Evolutionary conservation across 169 alveolate species (phyloP).

Genomic region (Plasmodium knowlesi): DNA sequence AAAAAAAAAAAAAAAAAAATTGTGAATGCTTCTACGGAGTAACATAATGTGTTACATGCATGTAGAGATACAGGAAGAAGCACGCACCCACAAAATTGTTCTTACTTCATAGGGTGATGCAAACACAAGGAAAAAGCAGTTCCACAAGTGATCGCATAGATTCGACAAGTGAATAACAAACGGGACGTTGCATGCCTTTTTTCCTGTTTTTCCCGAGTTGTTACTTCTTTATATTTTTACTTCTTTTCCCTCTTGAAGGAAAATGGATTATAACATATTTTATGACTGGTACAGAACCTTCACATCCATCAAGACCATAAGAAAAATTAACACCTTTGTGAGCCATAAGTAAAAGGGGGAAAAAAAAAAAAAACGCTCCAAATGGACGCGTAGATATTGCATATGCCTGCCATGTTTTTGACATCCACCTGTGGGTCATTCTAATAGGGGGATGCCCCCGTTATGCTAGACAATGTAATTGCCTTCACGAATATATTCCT

Average conservation of each 20-base stretch:
- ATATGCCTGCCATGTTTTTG: background rate
- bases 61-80: background rate
- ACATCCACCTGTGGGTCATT: background rate
- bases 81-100: background rate
- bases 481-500: background rate
- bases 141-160: background rate
- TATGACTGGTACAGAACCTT: slow-evolving; percentile 24
- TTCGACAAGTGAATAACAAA: background rate
- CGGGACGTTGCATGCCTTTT: background rate
- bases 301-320: slow-evolving; percentile 25
- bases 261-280: slow-evolving; percentile 1
- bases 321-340: slow-evolving; percentile 37
- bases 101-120: background rate
- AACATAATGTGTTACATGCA: background rate
- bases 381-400: background rate
- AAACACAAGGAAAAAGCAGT: background rate
- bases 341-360: slow-evolving; percentile 19
- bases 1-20: background rate
- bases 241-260: background rate
- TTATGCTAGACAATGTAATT: background rate
- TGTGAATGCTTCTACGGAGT: background rate
- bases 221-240: background rate
- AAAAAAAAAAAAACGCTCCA: background rate
- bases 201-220: background rate
- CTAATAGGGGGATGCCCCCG: background rate